Evolutionary conservation across 1,139 yeast species (phyloP), one percentile per base, ranked within the genome.

Genomic region (Debaryomyces sp.): DNA sequence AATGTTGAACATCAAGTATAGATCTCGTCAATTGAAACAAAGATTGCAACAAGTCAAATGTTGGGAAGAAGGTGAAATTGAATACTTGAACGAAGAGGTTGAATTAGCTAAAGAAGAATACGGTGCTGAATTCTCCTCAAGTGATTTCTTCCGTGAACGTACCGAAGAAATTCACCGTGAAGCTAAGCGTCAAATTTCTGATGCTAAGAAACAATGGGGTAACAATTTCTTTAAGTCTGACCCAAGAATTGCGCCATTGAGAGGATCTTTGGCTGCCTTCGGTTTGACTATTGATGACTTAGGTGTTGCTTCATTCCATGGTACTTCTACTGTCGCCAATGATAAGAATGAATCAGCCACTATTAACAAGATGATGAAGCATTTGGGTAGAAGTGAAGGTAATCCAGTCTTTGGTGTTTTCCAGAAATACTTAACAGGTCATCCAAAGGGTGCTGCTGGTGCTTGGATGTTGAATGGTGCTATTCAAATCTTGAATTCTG

Each of bases 401-500:
- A 95, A 94, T 77, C 96, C 99, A 58, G 91, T 95, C 48, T 81
- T 87, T 62, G 98, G 98, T 82, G 96, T 94, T 48, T 92, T 94
- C 96, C 99, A 94, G 75, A 94, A 94, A 76, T 94, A 83, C 84
- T 83, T 94, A 66, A 94, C 99, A 63, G 99, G 99, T 76, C 99
- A 94, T 79, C 99, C 99, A 65, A 94, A 94, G 87, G 99, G 99
- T 83, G 99, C 99, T 61, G 99, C 99, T 50, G 99, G 98, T 81
- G 98, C 99, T 54, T 94, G 99, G 99, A 94, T 95, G 99, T 79
- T 94, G 81, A 95, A 94, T 73, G 99, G 99, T 75, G 97, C 92
- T 53, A 78, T 94, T 60, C 99, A 94, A 79, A 87, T 92, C 59
- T 80, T 94, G 70, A 87, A 89, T 75, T 71, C 89, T 63, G 99